phyloP scores from a whole-genome alignment of 106 monocot species.

The Triglochin maritima region DNA sequence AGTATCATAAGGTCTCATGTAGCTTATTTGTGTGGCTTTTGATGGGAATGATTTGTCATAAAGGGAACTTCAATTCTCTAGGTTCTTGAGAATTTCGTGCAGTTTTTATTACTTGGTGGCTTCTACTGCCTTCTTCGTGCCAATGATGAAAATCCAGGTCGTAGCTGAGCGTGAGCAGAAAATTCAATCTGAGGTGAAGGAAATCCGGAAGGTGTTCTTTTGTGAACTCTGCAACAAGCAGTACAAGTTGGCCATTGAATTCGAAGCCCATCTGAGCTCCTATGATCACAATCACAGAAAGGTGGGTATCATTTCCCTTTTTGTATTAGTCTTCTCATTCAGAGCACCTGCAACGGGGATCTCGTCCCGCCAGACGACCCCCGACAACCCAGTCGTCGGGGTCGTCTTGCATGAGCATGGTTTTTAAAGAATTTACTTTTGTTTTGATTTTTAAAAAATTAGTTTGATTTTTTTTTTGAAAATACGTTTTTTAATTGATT shows the following conservation, averaged over 20 bases:
- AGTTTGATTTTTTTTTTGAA: too few relatives aligned
- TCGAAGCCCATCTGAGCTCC: slow-evolving; percentile 94
- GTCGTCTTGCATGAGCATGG: too few relatives aligned
- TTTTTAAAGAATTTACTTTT: too few relatives aligned
- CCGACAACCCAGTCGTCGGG: too few relatives aligned
- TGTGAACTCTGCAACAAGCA: slow-evolving; percentile 97
- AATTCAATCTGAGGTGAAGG: slow-evolving; percentile 93
- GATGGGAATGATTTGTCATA: slow-evolving; percentile 42
- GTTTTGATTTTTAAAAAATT: too few relatives aligned
- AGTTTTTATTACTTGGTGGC: slow-evolving; percentile 97
- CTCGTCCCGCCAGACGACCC: too few relatives aligned
- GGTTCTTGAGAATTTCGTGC: slow-evolving; percentile 82
- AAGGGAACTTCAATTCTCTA: slow-evolving; percentile 60
- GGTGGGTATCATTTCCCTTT: slow-evolving; percentile 17
- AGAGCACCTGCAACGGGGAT: too few relatives aligned
- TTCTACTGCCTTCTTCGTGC: slow-evolving; percentile 95
- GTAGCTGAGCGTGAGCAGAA: slow-evolving; percentile 96
- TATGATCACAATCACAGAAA: slow-evolving; percentile 99
- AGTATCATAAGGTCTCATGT: slow-evolving; percentile 37
- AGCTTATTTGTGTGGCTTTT: slow-evolving; percentile 31
- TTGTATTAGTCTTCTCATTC: background rate
- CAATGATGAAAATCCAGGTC: slow-evolving; percentile 99
- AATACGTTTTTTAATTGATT: too few relatives aligned
- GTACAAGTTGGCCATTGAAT: slow-evolving; percentile 93
- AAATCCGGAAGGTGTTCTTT: slow-evolving; percentile 94